Conservation (phyloP, 208 protist genomes). For the Zelonia costaricensis region DNA sequence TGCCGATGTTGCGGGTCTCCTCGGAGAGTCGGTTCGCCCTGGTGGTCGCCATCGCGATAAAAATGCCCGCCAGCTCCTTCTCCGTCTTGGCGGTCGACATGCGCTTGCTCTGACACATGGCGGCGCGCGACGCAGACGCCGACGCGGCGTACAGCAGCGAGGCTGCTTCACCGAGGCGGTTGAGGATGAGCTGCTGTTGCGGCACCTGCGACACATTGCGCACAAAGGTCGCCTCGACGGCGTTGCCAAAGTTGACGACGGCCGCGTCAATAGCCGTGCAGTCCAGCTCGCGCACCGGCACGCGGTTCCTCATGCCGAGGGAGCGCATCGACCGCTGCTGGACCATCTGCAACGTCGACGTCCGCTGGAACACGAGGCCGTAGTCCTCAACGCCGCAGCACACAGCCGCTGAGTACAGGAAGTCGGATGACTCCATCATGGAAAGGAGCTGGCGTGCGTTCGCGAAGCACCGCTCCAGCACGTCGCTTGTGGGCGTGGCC, state of each 20-base stretch:
- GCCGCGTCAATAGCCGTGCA: constrained; percentile 68
- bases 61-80: constrained; percentile 64
- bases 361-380: constrained; percentile 79
- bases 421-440: constrained; percentile 75
- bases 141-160: constrained; percentile 77
- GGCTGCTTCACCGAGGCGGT: constrained; percentile 80
- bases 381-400: constrained; percentile 89
- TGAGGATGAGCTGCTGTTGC: constrained; percentile 79
- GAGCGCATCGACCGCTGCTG: constrained; percentile 64
- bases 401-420: constrained; percentile 73
- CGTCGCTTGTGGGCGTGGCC: constrained; percentile 47
- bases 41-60: constrained; percentile 63
- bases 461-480: constrained; percentile 53
- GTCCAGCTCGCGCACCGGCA: constrained; percentile 75
- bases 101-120: constrained; percentile 70
- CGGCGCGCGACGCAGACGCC: constrained; percentile 78
- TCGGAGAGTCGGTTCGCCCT: constrained; percentile 47
- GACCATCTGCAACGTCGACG: constrained; percentile 84
- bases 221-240: constrained; percentile 81
- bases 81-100: constrained; percentile 67
- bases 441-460: constrained; percentile 46
- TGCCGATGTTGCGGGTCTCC: constrained; percentile 74
- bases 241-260: constrained; percentile 79
- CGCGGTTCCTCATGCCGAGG: constrained; percentile 59
- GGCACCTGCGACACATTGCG: constrained; percentile 66